phyloP scores from a whole-genome alignment of 1,139 yeast genomes.

The Yamadazyma dendronema region DNA sequence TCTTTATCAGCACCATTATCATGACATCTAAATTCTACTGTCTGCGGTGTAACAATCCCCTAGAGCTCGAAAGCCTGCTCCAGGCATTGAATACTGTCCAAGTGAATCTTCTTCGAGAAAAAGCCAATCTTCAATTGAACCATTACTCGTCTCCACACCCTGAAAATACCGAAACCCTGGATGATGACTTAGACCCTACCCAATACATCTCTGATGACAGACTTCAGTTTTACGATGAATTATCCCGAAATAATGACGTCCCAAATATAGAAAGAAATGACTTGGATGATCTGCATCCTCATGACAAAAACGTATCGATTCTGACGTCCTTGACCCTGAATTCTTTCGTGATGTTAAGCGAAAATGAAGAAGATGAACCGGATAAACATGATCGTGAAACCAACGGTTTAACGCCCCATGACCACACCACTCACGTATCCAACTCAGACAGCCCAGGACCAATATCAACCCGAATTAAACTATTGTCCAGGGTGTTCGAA shows the following conservation, averaged over 20 bases:
- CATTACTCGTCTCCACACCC: not conserved
- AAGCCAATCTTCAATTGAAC: slow-evolving; percentile 9
- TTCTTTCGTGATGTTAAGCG: slow-evolving; percentile 33
- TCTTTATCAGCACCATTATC: not conserved
- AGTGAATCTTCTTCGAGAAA: slow-evolving; percentile 28
- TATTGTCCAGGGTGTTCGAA: slow-evolving; percentile 64
- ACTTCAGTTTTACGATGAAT: slow-evolving; percentile 25
- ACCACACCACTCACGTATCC: too few relatives aligned
- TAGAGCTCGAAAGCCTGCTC: slow-evolving; percentile 31
- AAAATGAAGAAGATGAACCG: slow-evolving; percentile 11
- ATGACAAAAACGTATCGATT: slow-evolving; percentile 14
- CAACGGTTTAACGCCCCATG: too few relatives aligned
- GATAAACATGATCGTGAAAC: slow-evolving; percentile 6
- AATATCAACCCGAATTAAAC: slow-evolving; percentile 46
- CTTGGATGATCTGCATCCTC: slow-evolving; percentile 18
- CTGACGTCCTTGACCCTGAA: slow-evolving; percentile 22
- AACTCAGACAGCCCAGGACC: slow-evolving; percentile 18
- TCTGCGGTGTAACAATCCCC: slow-evolving; percentile 34
- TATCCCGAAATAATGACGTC: slow-evolving; percentile 13
- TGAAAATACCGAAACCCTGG: not conserved
- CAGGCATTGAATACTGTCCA: slow-evolving; percentile 32
- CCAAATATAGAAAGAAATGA: slow-evolving; percentile 22
- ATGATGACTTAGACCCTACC: slow-evolving; percentile 23
- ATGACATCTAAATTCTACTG: slow-evolving; percentile 19
- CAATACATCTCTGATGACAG: slow-evolving; percentile 35